Conservation (phyloP, 2,329 filamentous ascomycete genomes). For the Apiospora pterosperma region DNA sequence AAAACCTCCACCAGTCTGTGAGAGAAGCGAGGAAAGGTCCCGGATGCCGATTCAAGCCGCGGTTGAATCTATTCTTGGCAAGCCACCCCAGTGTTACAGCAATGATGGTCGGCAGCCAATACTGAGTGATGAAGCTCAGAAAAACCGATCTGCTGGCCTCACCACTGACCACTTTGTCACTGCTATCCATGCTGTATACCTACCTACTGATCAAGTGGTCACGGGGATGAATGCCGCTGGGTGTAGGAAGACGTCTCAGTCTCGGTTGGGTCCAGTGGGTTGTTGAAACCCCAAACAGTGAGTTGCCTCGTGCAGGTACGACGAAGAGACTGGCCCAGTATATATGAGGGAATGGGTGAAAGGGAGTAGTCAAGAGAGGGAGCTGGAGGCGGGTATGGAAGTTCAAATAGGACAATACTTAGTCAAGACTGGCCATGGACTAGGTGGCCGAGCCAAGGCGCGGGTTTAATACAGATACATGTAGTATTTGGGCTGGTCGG, state of each 20-base stretch:
- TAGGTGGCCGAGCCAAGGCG: background rate
- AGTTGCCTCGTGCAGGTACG: background rate
- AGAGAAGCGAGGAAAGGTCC: constrained; percentile 66
- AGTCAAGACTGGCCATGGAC: background rate
- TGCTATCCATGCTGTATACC: background rate
- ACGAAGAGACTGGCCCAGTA: background rate
- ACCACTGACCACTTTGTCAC: background rate
- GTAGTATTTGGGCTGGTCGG: background rate
- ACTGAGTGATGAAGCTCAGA: constrained; percentile 29
- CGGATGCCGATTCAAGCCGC: constrained; percentile 67
- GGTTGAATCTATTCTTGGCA: constrained; percentile 45
- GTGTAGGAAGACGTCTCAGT: background rate
- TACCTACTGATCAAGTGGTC: background rate
- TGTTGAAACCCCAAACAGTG: constrained; percentile 2
- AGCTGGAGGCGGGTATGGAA: background rate
- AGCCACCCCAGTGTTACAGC: constrained; percentile 37
- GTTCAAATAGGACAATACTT: background rate
- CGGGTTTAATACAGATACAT: background rate
- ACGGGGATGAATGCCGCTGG: background rate
- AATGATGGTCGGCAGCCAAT: constrained; percentile 40
- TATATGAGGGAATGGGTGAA: background rate
- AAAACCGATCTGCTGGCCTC: constrained; percentile 22
- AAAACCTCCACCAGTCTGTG: constrained; percentile 73
- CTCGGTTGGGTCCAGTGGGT: background rate
- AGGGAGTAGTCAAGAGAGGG: background rate